These are phyloP conservation scores for Phlebopus sp. DNA, from an alignment of 1,284 basidiomycete species.

Conservation along the genomic window DNA sequence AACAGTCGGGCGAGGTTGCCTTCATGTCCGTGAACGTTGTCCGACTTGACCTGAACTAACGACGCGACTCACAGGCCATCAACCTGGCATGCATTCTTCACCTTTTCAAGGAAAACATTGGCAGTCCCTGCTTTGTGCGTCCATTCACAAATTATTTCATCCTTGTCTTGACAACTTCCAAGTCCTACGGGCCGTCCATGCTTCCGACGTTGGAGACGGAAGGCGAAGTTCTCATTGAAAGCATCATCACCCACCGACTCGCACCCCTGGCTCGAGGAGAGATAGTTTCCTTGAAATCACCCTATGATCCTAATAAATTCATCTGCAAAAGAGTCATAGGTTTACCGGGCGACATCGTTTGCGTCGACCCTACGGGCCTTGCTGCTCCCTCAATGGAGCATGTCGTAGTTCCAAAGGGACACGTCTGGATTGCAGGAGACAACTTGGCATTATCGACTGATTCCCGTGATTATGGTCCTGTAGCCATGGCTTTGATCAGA, in stretches of 20 bases:
- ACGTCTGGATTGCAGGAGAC: conserved; percentile 93
- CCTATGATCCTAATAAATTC: conserved; percentile 63
- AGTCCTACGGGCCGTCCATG: conserved; percentile 84
- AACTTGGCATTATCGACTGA: conserved; percentile 84
- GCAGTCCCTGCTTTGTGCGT: conserved; percentile 50
- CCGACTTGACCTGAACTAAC: conserved; percentile 1
- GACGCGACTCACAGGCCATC: conserved; percentile 35
- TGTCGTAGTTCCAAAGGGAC: conserved; percentile 74
- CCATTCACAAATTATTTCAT: neutral
- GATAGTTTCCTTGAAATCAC: conserved; percentile 76
- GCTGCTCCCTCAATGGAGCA: conserved; percentile 64
- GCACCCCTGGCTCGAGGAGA: conserved; percentile 74
- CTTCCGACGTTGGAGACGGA: conserved; percentile 70
- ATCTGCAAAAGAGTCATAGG: conserved; percentile 93
- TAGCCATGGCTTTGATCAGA: conserved; percentile 80
- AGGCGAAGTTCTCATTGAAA: conserved; percentile 65
- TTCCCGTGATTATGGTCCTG: conserved; percentile 88
- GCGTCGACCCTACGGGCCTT: conserved; percentile 79
- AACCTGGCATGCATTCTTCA: conserved; percentile 56
- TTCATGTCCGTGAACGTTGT: conserved; percentile 26
- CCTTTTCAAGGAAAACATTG: conserved; percentile 59
- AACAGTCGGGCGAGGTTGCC: conserved; percentile 22
- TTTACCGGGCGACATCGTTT: conserved; percentile 85
- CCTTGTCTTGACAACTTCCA: neutral
- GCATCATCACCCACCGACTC: conserved; percentile 54